Conservation (phyloP, 495 filamentous ascomycete species). For the Neurospora pannonica region DNA sequence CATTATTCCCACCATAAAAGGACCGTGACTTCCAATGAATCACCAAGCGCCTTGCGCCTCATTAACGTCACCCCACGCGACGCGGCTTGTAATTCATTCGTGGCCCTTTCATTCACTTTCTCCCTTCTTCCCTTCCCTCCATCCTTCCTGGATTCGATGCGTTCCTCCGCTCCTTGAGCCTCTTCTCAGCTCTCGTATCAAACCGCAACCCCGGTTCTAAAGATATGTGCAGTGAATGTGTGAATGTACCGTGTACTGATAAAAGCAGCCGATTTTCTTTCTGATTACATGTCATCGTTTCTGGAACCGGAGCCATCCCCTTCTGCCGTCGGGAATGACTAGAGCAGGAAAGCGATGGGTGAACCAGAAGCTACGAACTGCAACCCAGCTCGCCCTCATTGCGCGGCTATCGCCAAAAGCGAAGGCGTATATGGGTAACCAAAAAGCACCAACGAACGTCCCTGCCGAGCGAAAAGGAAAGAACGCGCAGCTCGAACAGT, state of each 20-base stretch:
- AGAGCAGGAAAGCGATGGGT: no score
- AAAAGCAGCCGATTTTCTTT: background rate
- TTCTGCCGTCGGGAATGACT: background rate
- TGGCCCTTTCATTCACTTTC: background rate
- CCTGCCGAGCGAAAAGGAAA: background rate
- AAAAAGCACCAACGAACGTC: background rate
- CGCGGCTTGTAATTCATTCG: background rate
- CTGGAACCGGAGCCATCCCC: background rate
- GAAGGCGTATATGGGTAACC: background rate
- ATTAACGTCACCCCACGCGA: background rate
- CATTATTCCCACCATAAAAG: background rate
- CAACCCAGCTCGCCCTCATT: background rate
- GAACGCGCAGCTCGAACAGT: background rate
- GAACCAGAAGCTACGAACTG: background rate
- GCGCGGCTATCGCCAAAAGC: background rate
- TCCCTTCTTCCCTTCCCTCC: background rate
- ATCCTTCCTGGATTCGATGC: no score
- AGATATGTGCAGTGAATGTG: background rate
- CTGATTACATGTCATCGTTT: background rate
- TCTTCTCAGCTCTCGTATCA: no score
- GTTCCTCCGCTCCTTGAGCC: no score
- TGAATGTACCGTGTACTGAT: background rate
- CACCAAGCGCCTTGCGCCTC: background rate
- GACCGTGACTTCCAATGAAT: background rate
- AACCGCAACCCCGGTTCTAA: background rate